Evolutionary conservation across 78 protist species (phyloP), one percentile per base, ranked within the genome.

Genomic region (Cavenderia fasciculata): DNA sequence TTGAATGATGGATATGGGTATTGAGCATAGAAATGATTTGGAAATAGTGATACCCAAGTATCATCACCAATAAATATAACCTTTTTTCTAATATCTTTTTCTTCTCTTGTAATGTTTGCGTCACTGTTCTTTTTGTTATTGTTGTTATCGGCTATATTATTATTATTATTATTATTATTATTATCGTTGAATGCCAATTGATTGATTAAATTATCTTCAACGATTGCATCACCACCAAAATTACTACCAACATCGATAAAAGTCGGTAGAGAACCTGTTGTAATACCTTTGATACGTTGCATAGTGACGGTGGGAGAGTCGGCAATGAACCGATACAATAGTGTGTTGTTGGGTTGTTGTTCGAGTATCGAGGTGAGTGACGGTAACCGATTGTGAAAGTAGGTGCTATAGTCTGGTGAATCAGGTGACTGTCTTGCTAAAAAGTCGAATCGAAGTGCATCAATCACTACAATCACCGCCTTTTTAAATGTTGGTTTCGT

Each of bases 281-380:
- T 70, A 10, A 85, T 74, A 41, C 86, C 85, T 31, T 97, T 98
- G 49, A 98, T 78, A 6, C 99, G 86, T 85, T 98, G 99, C 96
- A 94, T 92, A 11, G 99, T 98, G 10, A 97, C 95, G 16, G 99
- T 98, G 2, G 99, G 99, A 19, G 98, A 94, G 33, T 98, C 99
- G 0, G 99, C 97, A 0, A 82, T 56, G 56, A 91, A 94, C 38
- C 29, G 31, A 51, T 44, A 95, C 43, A 96, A 54, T 25, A 66
- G 10, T 19, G 93, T n/a, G 38, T 56, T 27, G 12, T 7, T 29
- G 1, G 88, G 61, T 19, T 59, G 25, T 0, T 25, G 29, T 0
- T 36, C 25, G 6, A 85, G 27, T 14, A 90, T 16, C 18, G 27
- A 11, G 23, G 47, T 59, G 14, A 90, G 18, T 4, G 43, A 66